Percentiles rank a stretch among this genome's conserved stretches.
Conservation (phyloP, 2,329 filamentous ascomycete genomes). For the Colletotrichum paranaense region DNA sequence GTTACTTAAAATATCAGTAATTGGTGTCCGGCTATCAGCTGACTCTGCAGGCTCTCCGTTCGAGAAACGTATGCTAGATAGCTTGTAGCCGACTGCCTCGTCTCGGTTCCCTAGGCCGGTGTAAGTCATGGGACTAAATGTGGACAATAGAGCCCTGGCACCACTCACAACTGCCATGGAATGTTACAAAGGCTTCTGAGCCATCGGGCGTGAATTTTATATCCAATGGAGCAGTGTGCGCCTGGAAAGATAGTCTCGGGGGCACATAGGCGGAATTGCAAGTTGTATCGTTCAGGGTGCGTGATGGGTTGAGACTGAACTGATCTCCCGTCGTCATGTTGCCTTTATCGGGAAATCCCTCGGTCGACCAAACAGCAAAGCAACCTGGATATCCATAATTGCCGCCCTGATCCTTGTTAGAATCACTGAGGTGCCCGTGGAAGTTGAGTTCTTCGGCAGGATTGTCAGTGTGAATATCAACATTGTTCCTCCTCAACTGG, state of each 20-base stretch:
- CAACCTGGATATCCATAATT: conserved; percentile 81
- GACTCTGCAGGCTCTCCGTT: conserved; percentile 53
- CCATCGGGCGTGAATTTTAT: conserved; percentile 68
- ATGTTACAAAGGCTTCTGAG: conserved; percentile 68
- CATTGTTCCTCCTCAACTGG: conserved; percentile 62
- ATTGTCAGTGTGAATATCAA: conserved; percentile 73
- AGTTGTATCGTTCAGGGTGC: conserved; percentile 51
- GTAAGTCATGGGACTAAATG: conserved; percentile 13
- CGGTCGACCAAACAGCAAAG: conserved; percentile 72
- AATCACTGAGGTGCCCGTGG: conserved; percentile 64
- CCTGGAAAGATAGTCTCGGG: conserved; percentile 67
- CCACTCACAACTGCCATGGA: conserved; percentile 71
- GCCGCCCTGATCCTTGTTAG: conserved; percentile 46
- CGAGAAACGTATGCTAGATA: conserved; percentile 54
- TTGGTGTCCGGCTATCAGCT: conserved; percentile 56
- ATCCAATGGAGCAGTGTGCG: conserved; percentile 74
- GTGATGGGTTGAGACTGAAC: conserved; percentile 52
- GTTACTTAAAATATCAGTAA: conserved; percentile 66
- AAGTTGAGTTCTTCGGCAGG: conserved; percentile 80
- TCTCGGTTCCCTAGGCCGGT: conserved; percentile 51
- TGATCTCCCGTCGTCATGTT: conserved; percentile 59
- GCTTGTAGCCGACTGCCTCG: conserved; percentile 56
- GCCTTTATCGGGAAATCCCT: conserved; percentile 47
- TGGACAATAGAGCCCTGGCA: neutral
- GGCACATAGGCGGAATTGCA: conserved; percentile 55